Base-by-base conservation (phyloP, 148 eudicot genomes). In the Fagopyrum tataricum region DNA sequence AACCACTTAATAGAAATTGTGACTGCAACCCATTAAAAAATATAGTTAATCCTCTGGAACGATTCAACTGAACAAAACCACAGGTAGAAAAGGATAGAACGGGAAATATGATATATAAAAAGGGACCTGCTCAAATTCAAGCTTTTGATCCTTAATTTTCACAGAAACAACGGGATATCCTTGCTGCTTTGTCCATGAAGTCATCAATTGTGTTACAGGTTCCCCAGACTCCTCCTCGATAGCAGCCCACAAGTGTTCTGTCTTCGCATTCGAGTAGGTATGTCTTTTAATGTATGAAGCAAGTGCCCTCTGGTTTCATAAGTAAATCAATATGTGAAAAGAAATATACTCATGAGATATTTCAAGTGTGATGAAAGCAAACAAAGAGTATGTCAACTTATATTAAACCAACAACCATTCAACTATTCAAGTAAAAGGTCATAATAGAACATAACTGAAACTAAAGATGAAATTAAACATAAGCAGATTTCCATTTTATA, bases 181-280 rank as follows among this genome's bases (percentile, higher is more conserved):
- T 79, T 87, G 76, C 84, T 92, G 97, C 77, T 96, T 91, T 64
- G 99, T 96, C 97, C 99, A 95, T 24, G 96, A 80, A 78, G 80
- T 85, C 99, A 96, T 96, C 59, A 96, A 79, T 73, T 84, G 84
- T 79, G 86, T 88, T 70, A 96, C 99, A 20, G 96, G 97, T 82
- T 92, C 92, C 70, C 85, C 85, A 70, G 99, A 96, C 82, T 87
- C 91, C 72, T 90, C 91, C 85, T 92, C 87, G 40, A 92, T 93
- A 46, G 82, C 99, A 77, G 90, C 86, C 99, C 99, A 96, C 73
- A 95, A 77, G 84, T 96, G 96, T 78, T 96, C 99, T 18, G 99
- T 96, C 86, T 87, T 92, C 47, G 99, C 94, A 82, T 96, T 96
- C 70, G 96, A 95, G 81, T 87, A 92, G 71, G 97, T 91, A 85